Base-by-base conservation (phyloP, 495 filamentous ascomycete genomes). In the Neurospora sp. region DNA sequence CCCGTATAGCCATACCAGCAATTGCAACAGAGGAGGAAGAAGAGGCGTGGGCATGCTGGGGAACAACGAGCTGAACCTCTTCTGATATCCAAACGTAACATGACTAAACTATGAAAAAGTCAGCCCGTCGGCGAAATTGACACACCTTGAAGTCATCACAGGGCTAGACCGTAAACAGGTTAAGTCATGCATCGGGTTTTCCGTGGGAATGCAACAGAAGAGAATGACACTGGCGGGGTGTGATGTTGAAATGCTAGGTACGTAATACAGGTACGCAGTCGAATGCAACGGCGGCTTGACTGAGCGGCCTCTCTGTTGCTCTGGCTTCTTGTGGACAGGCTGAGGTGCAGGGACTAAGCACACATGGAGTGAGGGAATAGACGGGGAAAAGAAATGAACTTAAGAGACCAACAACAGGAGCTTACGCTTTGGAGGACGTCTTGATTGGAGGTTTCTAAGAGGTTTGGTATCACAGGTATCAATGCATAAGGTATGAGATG, bases 401-500 rank as follows among this genome's bases (percentile, higher is more conserved):
- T 17, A 40, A 44, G 70, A 73, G 75, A 74, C 70, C 75, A 79
- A 78, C 73, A 71, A 73, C 71, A 70, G 40, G 42, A 42, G 40
- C 48, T 61, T 59, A 39, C 22, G 37, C 61, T 39, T 45, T 68
- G 31, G 69, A 72, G 44, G 27, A 6, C 7, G 35, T 45, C 20
- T 65, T 75, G 73, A 76, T 79, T 75, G 78, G 75, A 31, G 40
- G 70, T 68, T 3, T 9, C n/a, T 12, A 70, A n/a, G 37, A 69
- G 69, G 76, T 77, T 72, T 77, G 79, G 79, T 79, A 71, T 71
- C 74, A 79, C 78, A 76, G 79, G 76, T 78, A 78, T 71, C 76
- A 80, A 79, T 79, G 78, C 79, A 80, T 76, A 72, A 75, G 16
- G 59, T 35, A 45, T 44, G 68, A 73, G 76, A 75, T 74, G 75